phyloP scores from a whole-genome alignment of 2,329 filamentous ascomycete species.

The Penicillium sp. region DNA sequence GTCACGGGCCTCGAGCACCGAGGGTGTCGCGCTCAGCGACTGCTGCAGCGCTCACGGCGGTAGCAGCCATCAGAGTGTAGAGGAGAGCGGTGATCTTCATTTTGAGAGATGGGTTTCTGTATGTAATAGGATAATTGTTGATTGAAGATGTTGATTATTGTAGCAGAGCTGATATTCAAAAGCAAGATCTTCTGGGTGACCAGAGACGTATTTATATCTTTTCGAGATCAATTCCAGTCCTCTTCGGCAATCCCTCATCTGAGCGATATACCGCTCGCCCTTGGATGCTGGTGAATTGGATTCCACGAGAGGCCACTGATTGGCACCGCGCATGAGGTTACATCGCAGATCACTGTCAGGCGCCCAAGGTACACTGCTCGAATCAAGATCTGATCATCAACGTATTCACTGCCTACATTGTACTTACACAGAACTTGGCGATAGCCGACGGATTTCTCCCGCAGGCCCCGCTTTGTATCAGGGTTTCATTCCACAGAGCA shows the following conservation, averaged over 20 bases:
- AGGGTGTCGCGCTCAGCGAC: neutral
- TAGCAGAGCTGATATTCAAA: constrained; percentile 1
- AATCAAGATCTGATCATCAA: neutral
- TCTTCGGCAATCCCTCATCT: neutral
- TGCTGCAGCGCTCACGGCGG: constrained; percentile 9
- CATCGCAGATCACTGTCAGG: neutral
- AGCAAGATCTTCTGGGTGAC: neutral
- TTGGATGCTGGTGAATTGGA: neutral
- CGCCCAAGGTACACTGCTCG: neutral
- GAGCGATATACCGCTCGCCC: too few relatives aligned
- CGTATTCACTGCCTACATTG: neutral
- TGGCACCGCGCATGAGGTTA: neutral
- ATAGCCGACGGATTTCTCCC: neutral
- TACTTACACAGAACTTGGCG: neutral
- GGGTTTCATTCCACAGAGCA: neutral
- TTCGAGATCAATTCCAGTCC: neutral
- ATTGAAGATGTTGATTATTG: constrained; percentile 1
- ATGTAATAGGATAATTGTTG: neutral
- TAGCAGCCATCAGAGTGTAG: constrained; percentile 13
- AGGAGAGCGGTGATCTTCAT: constrained; percentile 14
- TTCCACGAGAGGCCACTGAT: neutral
- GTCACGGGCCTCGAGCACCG: neutral
- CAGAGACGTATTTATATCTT: constrained; percentile 10
- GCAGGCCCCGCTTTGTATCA: neutral
- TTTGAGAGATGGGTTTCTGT: neutral